These are phyloP conservation scores for Lippia alba DNA, from an alignment of 305 asterid genomes.

Conservation along the genomic window DNA sequence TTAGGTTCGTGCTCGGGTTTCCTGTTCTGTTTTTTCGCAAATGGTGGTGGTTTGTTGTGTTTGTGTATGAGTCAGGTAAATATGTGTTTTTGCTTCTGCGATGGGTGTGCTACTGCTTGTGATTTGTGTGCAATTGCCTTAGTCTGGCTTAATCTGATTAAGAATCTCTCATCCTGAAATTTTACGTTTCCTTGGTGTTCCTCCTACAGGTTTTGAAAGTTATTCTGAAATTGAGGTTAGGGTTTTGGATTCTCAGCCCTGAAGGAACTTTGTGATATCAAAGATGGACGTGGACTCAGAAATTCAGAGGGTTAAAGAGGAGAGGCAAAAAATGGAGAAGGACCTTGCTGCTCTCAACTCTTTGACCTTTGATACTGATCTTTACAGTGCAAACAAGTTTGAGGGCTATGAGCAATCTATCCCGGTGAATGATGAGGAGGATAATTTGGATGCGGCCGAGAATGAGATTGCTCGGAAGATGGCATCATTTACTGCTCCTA, in stretches of 20 bases:
- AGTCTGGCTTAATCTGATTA: too few relatives aligned
- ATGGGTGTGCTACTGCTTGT: background rate
- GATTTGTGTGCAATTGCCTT: background rate
- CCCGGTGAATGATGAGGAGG: slow-evolving; percentile 83
- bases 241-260: slow-evolving; percentile 21
- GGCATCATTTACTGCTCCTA: slow-evolving; percentile 88
- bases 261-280: slow-evolving; percentile 8
- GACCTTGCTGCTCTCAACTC: slow-evolving; percentile 82
- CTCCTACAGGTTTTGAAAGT: background rate
- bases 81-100: background rate
- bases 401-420: slow-evolving; percentile 92
- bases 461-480: slow-evolving; percentile 77
- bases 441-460: slow-evolving; percentile 59
- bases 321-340: slow-evolving; percentile 91
- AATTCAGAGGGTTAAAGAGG: slow-evolving; percentile 76
- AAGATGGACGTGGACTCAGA: slow-evolving; percentile 69
- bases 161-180: background rate
- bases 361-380: slow-evolving; percentile 76
- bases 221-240: slow-evolving; percentile 36
- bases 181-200: background rate
- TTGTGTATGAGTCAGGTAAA: background rate
- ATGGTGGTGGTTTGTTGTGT: slow-evolving; percentile 7
- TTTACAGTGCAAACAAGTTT: slow-evolving; percentile 61
- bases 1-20: too few relatives aligned
- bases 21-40: background rate